Percentiles rank a stretch among this genome's conserved stretches.
These are phyloP conservation scores for Fusarium sp. DNA, from an alignment of 2,329 filamentous ascomycete genomes.

Conservation along the genomic window DNA sequence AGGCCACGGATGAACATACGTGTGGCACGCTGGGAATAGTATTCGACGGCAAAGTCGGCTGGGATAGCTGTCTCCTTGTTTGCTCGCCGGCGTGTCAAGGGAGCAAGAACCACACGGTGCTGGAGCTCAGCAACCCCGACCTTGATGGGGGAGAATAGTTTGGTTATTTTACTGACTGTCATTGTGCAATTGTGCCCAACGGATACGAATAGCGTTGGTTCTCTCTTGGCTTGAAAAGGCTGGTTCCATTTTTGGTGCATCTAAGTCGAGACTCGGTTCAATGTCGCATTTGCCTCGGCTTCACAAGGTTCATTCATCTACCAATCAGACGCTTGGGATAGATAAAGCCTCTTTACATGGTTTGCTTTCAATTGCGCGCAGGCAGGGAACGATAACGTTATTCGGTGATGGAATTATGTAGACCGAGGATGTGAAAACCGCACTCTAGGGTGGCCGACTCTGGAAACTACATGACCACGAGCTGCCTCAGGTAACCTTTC, in stretches of 20 bases:
- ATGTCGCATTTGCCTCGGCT: conserved; percentile 20
- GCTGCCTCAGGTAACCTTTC: too few relatives aligned
- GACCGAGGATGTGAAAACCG: too few relatives aligned
- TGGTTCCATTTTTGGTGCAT: neutral
- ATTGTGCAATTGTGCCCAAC: conserved; percentile 3
- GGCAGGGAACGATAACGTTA: neutral
- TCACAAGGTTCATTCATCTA: neutral
- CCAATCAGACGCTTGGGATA: neutral
- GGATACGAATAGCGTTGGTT: neutral
- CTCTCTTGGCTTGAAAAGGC: neutral
- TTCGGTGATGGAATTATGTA: too few relatives aligned
- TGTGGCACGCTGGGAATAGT: conserved; percentile 57
- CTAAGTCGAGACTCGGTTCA: neutral
- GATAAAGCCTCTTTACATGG: neutral
- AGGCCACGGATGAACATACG: conserved; percentile 13
- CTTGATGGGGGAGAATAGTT: conserved; percentile 55
- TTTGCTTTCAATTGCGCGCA: neutral
- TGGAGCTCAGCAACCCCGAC: conserved; percentile 51
- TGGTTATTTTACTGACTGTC: conserved; percentile 11
- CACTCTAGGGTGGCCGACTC: too few relatives aligned
- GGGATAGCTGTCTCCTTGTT: conserved; percentile 47
- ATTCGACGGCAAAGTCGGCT: conserved; percentile 51
- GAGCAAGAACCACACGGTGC: conserved; percentile 63
- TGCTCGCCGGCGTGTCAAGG: conserved; percentile 64
- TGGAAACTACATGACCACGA: too few relatives aligned